Evolutionary conservation across 2,329 filamentous ascomycete species (phyloP).

Genomic region (Bipolaris victoriae): DNA sequence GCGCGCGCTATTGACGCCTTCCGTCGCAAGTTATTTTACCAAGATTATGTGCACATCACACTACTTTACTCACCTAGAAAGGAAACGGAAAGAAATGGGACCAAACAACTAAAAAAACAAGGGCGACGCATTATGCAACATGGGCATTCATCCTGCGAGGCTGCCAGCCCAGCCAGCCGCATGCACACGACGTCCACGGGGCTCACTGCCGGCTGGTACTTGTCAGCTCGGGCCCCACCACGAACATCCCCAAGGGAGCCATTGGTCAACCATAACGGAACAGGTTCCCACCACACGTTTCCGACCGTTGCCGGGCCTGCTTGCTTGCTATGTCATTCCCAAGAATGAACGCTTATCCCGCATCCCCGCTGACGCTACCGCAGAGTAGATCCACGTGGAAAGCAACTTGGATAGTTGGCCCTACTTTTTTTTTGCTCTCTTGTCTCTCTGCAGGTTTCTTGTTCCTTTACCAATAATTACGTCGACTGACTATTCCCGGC

Average conservation of each 20-base stretch:
- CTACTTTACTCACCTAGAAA: neutral
- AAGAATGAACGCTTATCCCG: slow-evolving; percentile 6
- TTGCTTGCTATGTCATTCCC: neutral
- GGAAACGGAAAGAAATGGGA: neutral
- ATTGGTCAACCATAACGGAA: slow-evolving; percentile 4
- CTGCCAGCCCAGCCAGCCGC: neutral
- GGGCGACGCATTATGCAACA: neutral
- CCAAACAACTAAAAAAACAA: too few relatives aligned
- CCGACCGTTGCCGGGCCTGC: slow-evolving; percentile 9
- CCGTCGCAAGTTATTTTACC: neutral
- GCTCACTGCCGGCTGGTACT: too few relatives aligned
- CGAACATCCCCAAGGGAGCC: too few relatives aligned
- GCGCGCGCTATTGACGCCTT: slow-evolving; percentile 6
- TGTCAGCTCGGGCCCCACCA: neutral
- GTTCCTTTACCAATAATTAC: neutral
- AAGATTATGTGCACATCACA: slow-evolving; percentile 3
- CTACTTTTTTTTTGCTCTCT: neutral
- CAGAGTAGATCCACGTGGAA: slow-evolving; percentile 13
- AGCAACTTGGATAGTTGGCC: neutral
- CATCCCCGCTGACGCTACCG: slow-evolving; percentile 15
- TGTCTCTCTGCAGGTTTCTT: neutral
- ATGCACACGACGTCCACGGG: too few relatives aligned
- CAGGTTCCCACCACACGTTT: slow-evolving; percentile 1
- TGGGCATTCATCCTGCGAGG: neutral
- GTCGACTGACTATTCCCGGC: too few relatives aligned